A percentile compares a stretch with the other conserved stretches of the same genome.
phyloP scores from a whole-genome alignment of 2,329 filamentous ascomycete species.

The Fusarium praegraminearum region DNA sequence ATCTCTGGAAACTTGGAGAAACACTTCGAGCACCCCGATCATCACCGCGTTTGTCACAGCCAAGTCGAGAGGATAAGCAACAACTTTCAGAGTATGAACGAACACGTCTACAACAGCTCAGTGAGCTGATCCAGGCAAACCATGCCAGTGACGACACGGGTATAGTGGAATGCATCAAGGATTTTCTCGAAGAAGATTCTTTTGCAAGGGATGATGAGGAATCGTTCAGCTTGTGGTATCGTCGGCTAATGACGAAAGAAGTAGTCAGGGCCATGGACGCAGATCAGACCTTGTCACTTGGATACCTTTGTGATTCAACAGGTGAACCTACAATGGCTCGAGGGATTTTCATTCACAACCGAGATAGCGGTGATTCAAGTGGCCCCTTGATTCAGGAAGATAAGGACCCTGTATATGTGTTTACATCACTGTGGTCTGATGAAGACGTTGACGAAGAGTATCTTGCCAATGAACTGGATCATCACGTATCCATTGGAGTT shows the following conservation, averaged over 20 bases:
- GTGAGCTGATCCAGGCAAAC: constrained; percentile 14
- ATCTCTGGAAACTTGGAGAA: constrained; percentile 45
- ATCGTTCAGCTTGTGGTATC: constrained; percentile 33
- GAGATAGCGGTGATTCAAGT: neutral
- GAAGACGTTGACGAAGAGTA: constrained; percentile 22
- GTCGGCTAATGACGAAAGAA: constrained; percentile 35
- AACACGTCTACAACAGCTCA: constrained; percentile 30
- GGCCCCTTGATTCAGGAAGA: neutral
- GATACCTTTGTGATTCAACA: constrained; percentile 21
- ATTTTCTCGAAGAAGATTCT: constrained; percentile 29
- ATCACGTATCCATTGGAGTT: constrained; percentile 43
- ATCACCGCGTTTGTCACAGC: constrained; percentile 8
- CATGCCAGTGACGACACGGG: neutral
- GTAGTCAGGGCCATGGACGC: constrained; percentile 36
- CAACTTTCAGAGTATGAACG: constrained; percentile 31
- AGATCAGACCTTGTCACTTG: constrained; percentile 27
- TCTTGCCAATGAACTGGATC: constrained; percentile 37
- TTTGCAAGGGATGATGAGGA: constrained; percentile 1
- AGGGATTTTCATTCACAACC: constrained; percentile 28
- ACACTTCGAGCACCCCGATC: constrained; percentile 34
- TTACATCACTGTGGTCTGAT: constrained; percentile 39
- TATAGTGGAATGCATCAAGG: constrained; percentile 4
- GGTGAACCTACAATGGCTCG: constrained; percentile 4
- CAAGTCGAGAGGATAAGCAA: constrained; percentile 15
- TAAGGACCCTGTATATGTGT: neutral